Evolutionary conservation across 176 grass and related monocot species (phyloP), one percentile per base, ranked within the genome.

Genomic region (Ensete glaucum): DNA sequence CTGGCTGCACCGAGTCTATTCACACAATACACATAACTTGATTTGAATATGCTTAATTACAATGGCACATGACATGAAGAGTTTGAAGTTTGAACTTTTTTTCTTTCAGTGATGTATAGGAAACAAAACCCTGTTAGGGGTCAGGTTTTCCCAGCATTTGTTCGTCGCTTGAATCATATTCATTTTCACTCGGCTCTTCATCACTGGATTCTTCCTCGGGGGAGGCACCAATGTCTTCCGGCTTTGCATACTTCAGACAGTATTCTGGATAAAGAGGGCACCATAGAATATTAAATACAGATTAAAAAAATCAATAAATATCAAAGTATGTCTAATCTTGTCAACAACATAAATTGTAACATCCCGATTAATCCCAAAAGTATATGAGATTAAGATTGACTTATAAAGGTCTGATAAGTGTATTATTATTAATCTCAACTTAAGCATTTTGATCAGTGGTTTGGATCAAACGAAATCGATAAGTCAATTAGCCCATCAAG

Each of bases 211-310:
- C 26, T 43, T 53, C 75, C 11, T 77, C 60, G 27, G 75, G 11
- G 3, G 53, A 9, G 11, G 48, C 62, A 4, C 48, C 43, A 43
- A 52, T 19, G 19, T 77, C 75, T 53, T 77, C 75, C 23, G 60
- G 43, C 75, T 77, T 77, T 24, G 75, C 75, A 65, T 77, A 77
- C 17, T 65, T 77, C 11, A 65, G 34, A n/a, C 75, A 77, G 60
- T 77, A 77, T 77, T 77, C 75, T 77, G 75, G 25, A 25, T 34
- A 23, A 9, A 14, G 16, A 52, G 5, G 9, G 12, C 2, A 19
- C 17, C 0, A 22, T n/a, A 14, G 12, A 62, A 51, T 3, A 16
- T 22, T 8, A 48, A 13, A 52, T 12, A 43, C 10, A 7, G 19
- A 15, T 16, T 51, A 24, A 9, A 59, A 2, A 2, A 1, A 51